These are phyloP conservation scores for Ophiostoma sp. DNA, from an alignment of 2,329 filamentous ascomycete genomes.

Conservation along the genomic window DNA sequence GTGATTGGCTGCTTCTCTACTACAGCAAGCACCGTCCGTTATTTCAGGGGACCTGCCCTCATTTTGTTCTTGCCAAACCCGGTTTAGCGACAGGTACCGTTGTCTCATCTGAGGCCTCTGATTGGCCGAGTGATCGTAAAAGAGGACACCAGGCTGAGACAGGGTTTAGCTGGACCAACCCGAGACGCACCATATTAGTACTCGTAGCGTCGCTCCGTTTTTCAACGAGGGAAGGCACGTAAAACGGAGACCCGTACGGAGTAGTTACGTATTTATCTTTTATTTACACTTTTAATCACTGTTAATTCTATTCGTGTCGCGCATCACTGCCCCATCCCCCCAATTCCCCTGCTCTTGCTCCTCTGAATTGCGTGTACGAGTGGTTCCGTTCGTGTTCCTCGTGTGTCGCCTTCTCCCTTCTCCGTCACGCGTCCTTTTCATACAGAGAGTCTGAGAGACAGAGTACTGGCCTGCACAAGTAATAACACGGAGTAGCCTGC, in stretches of 20 bases:
- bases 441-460: too few species aligned
- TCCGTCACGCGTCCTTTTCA: not conserved
- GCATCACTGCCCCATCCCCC: constrained; percentile 2
- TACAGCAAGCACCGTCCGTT: not conserved
- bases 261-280: not conserved
- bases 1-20: not conserved
- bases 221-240: not conserved
- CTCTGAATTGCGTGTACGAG: not conserved
- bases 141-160: not conserved
- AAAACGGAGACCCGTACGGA: not conserved
- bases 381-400: not conserved
- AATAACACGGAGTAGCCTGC: not conserved
- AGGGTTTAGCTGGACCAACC: constrained; percentile 1
- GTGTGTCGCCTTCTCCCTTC: not conserved
- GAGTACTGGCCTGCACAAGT: too few species aligned
- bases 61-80: not conserved
- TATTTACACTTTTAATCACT: not conserved
- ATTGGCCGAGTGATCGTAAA: not conserved
- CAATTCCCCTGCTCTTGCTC: not conserved
- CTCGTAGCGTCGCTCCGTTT: not conserved
- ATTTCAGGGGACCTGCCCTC: not conserved
- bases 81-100: not conserved
- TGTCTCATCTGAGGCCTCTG: not conserved
- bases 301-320: not conserved
- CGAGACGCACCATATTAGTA: not conserved